phyloP scores from a whole-genome alignment of 306 rosid genomes.

The Vigna hirtella region DNA sequence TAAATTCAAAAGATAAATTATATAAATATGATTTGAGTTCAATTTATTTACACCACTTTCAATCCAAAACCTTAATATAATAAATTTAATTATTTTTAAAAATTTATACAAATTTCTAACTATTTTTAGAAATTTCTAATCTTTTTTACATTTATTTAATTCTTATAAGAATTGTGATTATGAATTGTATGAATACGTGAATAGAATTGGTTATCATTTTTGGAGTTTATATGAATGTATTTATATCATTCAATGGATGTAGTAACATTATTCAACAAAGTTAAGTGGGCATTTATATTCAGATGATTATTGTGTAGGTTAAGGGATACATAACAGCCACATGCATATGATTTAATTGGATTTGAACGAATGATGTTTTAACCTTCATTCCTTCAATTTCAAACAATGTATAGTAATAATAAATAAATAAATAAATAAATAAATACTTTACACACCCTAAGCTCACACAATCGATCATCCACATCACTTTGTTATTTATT shows the following conservation, averaged over 20 bases:
- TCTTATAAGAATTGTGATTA: too few species aligned
- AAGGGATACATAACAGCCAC: slow-evolving; percentile 15
- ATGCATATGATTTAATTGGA: slow-evolving; percentile 3
- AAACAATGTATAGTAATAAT: neutral
- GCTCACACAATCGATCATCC: neutral
- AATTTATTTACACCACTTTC: too few species aligned
- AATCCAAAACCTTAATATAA: too few species aligned
- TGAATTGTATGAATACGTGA: too few species aligned
- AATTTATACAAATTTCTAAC: too few species aligned
- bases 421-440: neutral
- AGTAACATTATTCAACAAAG: neutral
- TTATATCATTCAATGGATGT: neutral
- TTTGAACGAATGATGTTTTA: neutral
- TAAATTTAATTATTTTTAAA: too few species aligned
- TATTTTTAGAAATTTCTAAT: too few species aligned
- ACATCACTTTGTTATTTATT: neutral
- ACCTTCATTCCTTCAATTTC: neutral
- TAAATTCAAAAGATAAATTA: too few species aligned
- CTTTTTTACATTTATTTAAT: too few species aligned
- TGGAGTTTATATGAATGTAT: neutral
- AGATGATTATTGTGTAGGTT: neutral
- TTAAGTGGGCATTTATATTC: neutral
- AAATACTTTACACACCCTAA: neutral
- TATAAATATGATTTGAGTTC: too few species aligned
- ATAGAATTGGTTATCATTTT: too few species aligned